Percentiles rank a stretch among this genome's conserved stretches.
Evolutionary conservation across 768 basidiomycete genomes (phyloP).

Genomic region (Paxillus involutus): DNA sequence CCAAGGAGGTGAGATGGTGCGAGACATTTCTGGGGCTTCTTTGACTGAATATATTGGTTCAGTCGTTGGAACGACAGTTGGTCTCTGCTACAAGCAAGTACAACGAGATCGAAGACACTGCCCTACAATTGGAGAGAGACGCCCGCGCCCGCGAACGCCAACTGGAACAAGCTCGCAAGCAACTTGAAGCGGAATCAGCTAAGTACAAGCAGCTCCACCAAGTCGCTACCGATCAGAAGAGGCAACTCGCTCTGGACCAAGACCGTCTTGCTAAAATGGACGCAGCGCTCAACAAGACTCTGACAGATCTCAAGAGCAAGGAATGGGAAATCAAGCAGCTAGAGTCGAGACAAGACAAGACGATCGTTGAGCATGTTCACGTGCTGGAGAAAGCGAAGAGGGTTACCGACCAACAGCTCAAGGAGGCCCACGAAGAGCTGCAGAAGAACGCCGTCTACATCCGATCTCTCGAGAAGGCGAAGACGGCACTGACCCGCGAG

Average conservation of each 20-base stretch:
- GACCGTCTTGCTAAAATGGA: slow-evolving; percentile 73
- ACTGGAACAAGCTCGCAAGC: slow-evolving; percentile 65
- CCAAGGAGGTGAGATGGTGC: slow-evolving; percentile 67
- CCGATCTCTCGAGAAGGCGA: slow-evolving; percentile 84
- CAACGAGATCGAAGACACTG: slow-evolving; percentile 84
- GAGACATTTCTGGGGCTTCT: background rate
- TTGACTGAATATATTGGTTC: background rate
- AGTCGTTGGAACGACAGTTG: slow-evolving; percentile 83
- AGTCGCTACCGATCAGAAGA: slow-evolving; percentile 55
- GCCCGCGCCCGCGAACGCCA: slow-evolving; percentile 73
- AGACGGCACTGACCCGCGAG: slow-evolving; percentile 70
- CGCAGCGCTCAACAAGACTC: slow-evolving; percentile 75
- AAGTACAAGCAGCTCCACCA: slow-evolving; percentile 80
- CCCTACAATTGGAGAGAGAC: slow-evolving; percentile 82
- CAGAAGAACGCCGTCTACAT: slow-evolving; percentile 74
- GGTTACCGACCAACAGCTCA: slow-evolving; percentile 88
- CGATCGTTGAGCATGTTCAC: slow-evolving; percentile 97
- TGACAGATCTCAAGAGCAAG: slow-evolving; percentile 75
- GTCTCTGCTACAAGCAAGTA: slow-evolving; percentile 69
- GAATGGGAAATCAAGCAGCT: slow-evolving; percentile 89
- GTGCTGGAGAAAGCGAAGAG: slow-evolving; percentile 95
- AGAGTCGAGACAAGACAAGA: slow-evolving; percentile 89
- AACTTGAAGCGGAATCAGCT: slow-evolving; percentile 70
- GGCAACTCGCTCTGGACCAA: slow-evolving; percentile 67
- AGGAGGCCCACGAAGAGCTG: slow-evolving; percentile 76